Base-by-base conservation (phyloP, 371 early-diverging fungal genomes). In the Saksenaea oblongispora region DNA sequence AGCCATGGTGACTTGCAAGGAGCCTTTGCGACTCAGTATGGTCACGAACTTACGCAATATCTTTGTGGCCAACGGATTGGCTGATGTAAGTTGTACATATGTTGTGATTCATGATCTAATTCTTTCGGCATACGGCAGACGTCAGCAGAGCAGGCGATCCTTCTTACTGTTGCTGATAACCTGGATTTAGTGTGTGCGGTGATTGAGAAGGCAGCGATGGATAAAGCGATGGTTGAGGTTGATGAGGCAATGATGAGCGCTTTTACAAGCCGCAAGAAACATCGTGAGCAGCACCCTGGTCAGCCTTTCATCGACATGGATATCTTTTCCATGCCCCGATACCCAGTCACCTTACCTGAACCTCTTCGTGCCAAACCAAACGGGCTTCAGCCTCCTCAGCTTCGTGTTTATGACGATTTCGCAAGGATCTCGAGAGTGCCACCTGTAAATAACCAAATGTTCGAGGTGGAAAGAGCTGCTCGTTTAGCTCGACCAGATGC, bases 181-280 rank as follows among this genome's bases (percentile, higher is more conserved):
- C 64, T 97, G 62, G 97, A 97, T 34, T 78, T 97, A 18, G 96
- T 91, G 1, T 94, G 94, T 66, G 88, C 93, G 0, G 86, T 95
- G 8, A 92, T 97, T 64, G 97, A 98, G 73, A 91, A 94, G 69
- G 91, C 93, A 15, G 95, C 98, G 0, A 91, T 93, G 67, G 96
- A 96, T 65, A 95, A 95, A 66, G 94, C 95, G 0, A 80, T 91
- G 4, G 78, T 88, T 15, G 93, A 95, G 62, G 91, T 99, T 36
- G 96, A 96, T 67, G 90, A 93, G 54, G 70, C 80, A 10, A 82
- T 98, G 54, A 75, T 78, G 18, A 70, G 82, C 13, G 84, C 92
- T 10, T 94, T 85, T 61, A 54, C 82, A 10, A 84, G 74, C 35
- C 86, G 99, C 41, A 85, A 91, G 70, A 94, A 93, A 65, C 93